Evolutionary conservation across 208 protist genomes (phyloP).

Genomic region (Leishmania tarentolae): DNA sequence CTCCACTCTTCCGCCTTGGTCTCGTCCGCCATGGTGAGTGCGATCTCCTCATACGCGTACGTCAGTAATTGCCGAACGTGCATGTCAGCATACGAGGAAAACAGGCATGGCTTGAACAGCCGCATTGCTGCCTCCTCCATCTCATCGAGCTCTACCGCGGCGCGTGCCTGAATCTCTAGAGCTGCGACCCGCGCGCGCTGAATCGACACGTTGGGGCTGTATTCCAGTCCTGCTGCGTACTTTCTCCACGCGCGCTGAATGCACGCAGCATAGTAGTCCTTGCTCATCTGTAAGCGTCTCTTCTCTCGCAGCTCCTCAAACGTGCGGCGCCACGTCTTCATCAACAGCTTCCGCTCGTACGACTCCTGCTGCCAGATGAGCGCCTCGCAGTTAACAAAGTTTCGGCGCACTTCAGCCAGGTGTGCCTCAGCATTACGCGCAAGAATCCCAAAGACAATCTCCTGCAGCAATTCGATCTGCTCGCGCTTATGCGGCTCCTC

Average conservation of each 20-base stretch:
- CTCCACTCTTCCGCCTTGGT: constrained; percentile 42
- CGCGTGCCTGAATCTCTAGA: constrained; percentile 26
- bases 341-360: constrained; percentile 43
- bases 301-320: constrained; percentile 39
- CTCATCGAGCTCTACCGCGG: constrained; percentile 18
- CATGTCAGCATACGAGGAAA: not conserved
- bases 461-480: constrained; percentile 22
- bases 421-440: constrained; percentile 23
- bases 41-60: constrained; percentile 6
- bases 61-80: constrained; percentile 9
- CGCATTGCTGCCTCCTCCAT: constrained; percentile 31
- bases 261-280: constrained; percentile 22
- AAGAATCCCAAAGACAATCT: constrained; percentile 22
- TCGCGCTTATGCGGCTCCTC: constrained; percentile 29
- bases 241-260: constrained; percentile 28
- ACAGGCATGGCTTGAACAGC: constrained; percentile 3
- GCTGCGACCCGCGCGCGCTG: constrained; percentile 16
- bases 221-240: constrained; percentile 3
- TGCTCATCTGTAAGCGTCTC: constrained; percentile 27
- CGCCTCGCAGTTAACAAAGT: constrained; percentile 26
- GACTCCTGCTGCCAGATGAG: constrained; percentile 51
- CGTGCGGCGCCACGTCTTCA: constrained; percentile 25
- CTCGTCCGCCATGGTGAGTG: constrained; percentile 17
- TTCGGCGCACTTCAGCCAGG: constrained; percentile 7
- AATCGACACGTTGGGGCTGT: not conserved